These are phyloP conservation scores for Ophiobolus disseminans DNA, from an alignment of 2,329 filamentous ascomycete genomes.

Conservation along the genomic window DNA sequence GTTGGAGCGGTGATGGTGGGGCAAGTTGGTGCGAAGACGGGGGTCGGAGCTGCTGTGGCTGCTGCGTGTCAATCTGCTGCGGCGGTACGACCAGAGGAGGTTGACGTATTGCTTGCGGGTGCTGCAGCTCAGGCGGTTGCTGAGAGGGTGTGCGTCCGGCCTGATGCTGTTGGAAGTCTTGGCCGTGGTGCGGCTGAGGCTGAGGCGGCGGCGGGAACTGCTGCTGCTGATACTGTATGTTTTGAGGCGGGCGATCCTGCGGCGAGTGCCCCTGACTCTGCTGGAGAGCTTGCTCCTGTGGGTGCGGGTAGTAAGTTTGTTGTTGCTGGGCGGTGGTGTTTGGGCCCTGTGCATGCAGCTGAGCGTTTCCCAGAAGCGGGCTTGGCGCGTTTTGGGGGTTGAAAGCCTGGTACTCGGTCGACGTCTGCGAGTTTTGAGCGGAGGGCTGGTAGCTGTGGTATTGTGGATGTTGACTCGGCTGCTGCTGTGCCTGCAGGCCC, in stretches of 20 bases:
- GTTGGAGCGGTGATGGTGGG: slow-evolving; percentile 46
- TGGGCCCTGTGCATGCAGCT: slow-evolving; percentile 39
- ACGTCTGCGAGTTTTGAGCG: slow-evolving; percentile 26
- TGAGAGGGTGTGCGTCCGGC: slow-evolving; percentile 37
- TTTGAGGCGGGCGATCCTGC: slow-evolving; percentile 35
- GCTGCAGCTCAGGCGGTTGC: slow-evolving; percentile 42
- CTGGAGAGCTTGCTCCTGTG: slow-evolving; percentile 35
- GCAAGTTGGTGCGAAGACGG: slow-evolving; percentile 44
- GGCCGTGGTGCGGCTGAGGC: slow-evolving; percentile 40
- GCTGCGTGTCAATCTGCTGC: slow-evolving; percentile 36
- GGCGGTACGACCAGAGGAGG: slow-evolving; percentile 39
- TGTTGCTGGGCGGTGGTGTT: slow-evolving; percentile 36
- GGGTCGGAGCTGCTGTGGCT: slow-evolving; percentile 41
- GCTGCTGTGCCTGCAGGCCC: slow-evolving; percentile 34
- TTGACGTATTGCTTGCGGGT: slow-evolving; percentile 40
- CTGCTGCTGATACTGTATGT: slow-evolving; percentile 36
- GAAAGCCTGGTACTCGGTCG: slow-evolving; percentile 44
- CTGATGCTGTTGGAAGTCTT: slow-evolving; percentile 40
- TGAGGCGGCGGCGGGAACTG: slow-evolving; percentile 33
- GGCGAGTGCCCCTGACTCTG: slow-evolving; percentile 34
- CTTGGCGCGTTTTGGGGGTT: slow-evolving; percentile 40
- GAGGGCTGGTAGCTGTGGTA: slow-evolving; percentile 44
- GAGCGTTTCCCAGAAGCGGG: slow-evolving; percentile 36
- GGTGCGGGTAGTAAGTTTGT: slow-evolving; percentile 42
- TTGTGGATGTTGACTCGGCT: slow-evolving; percentile 26